Conservation (phyloP, 2,329 filamentous ascomycete genomes). For the Penicillium italicum region DNA sequence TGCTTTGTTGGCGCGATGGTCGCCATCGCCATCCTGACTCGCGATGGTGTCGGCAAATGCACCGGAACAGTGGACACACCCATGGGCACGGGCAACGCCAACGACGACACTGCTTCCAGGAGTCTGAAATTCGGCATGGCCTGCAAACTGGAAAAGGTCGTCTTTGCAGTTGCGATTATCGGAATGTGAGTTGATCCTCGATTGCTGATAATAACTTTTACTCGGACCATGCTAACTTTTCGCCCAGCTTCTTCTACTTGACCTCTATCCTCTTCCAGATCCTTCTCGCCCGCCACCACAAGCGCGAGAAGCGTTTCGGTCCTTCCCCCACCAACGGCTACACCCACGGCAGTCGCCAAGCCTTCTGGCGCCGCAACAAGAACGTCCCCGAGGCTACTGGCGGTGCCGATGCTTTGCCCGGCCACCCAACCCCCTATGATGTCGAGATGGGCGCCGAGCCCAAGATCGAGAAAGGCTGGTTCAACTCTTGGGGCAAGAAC, state of each 20-base stretch:
- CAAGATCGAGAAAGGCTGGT: constrained; percentile 21
- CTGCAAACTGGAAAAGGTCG: constrained; percentile 73
- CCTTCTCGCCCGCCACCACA: constrained; percentile 65
- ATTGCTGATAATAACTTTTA: background rate
- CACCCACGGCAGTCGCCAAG: constrained; percentile 54
- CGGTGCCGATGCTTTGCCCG: constrained; percentile 36
- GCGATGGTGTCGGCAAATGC: constrained; percentile 66
- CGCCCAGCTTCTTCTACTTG: constrained; percentile 67
- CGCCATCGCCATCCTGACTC: constrained; percentile 73
- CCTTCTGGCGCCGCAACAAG: constrained; percentile 44
- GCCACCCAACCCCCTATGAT: constrained; percentile 40
- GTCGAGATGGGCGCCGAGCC: constrained; percentile 29
- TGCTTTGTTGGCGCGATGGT: constrained; percentile 74
- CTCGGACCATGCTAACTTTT: constrained; percentile 3
- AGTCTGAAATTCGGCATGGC: constrained; percentile 53
- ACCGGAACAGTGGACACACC: constrained; percentile 61
- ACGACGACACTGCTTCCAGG: constrained; percentile 47
- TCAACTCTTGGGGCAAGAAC: constrained; percentile 23
- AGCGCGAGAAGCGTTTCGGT: constrained; percentile 69
- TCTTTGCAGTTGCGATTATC: constrained; percentile 73
- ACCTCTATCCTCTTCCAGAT: constrained; percentile 67
- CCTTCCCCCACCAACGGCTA: constrained; percentile 65
- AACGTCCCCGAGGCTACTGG: constrained; percentile 37
- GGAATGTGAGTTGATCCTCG: constrained; percentile 57
- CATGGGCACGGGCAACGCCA: constrained; percentile 62